phyloP scores from a whole-genome alignment of 192 early-diverging fungal species.

The Coemansia sp. region DNA sequence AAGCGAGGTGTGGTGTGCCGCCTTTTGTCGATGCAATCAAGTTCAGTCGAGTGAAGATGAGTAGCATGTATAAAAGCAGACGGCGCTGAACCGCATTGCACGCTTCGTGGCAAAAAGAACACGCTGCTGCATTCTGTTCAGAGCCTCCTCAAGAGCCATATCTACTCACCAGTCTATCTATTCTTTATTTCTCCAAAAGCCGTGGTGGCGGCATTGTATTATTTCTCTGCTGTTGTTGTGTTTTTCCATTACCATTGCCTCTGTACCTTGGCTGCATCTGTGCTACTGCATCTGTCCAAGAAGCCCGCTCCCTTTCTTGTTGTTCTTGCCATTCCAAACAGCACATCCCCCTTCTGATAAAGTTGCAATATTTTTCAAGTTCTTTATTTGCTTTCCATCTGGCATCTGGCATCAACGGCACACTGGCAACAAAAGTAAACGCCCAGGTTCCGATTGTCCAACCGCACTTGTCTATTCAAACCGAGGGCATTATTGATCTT shows the following conservation, averaged over 20 bases:
- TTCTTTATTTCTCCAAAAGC: background rate
- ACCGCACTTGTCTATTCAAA: background rate
- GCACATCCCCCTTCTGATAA: no score
- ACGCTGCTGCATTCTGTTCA: conserved; percentile 1
- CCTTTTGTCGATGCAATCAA: no score
- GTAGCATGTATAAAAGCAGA: background rate
- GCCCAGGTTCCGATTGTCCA: background rate
- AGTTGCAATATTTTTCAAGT: no score
- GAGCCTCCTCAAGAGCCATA: no score
- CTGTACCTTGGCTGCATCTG: background rate
- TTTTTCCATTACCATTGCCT: no score
- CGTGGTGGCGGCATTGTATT: background rate
- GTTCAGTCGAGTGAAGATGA: background rate
- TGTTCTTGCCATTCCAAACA: background rate
- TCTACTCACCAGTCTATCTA: background rate
- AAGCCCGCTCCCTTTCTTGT: background rate
- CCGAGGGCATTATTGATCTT: background rate
- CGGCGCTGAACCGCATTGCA: background rate
- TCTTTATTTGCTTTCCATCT: no score
- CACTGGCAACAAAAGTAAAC: background rate
- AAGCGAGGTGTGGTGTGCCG: background rate
- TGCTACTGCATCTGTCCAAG: background rate
- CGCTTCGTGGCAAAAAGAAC: background rate
- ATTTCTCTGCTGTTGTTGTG: background rate
- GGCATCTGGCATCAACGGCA: no score